A percentile compares a stretch with the other conserved stretches of the same genome.
Evolutionary conservation across 139 green algal genomes (phyloP).

Genomic region (Tetradesmus obliquus): DNA sequence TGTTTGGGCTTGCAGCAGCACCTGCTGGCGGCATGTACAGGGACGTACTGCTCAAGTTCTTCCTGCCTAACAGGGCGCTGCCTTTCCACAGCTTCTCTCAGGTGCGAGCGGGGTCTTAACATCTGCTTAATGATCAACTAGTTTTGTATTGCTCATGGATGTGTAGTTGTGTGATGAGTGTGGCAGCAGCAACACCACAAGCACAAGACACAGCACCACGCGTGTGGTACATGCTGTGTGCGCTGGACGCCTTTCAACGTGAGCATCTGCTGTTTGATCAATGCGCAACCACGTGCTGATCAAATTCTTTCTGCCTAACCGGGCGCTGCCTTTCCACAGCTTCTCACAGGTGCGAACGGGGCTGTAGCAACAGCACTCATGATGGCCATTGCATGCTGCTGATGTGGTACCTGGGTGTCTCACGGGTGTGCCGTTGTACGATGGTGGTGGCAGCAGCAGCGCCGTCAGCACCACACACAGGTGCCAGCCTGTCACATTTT

Average conservation of each 20-base stretch:
- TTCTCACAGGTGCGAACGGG: not conserved
- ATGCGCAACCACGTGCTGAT: constrained; percentile 49
- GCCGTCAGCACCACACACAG: no score
- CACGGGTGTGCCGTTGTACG: no score
- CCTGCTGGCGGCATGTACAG: constrained; percentile 56
- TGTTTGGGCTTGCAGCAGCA: constrained; percentile 62
- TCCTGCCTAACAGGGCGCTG: constrained; percentile 50
- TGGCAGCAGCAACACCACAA: not conserved
- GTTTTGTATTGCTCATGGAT: not conserved
- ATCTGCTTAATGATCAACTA: not conserved
- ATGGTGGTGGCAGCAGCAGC: no score
- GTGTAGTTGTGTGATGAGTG: no score
- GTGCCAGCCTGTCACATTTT: no score
- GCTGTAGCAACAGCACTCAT: no score
- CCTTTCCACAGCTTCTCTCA: constrained; percentile 63
- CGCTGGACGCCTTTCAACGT: no score
- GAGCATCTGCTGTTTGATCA: no score
- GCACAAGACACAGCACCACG: not conserved
- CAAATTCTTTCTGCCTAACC: constrained; percentile 54
- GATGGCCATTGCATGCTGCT: no score
- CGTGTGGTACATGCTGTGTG: not conserved
- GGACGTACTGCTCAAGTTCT: constrained; percentile 63
- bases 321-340: constrained; percentile 63
- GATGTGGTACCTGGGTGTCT: no score
- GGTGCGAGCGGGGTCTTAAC: not conserved